Conservation (phyloP, 164 flowering plant species). For the Amborella trichopoda region DNA sequence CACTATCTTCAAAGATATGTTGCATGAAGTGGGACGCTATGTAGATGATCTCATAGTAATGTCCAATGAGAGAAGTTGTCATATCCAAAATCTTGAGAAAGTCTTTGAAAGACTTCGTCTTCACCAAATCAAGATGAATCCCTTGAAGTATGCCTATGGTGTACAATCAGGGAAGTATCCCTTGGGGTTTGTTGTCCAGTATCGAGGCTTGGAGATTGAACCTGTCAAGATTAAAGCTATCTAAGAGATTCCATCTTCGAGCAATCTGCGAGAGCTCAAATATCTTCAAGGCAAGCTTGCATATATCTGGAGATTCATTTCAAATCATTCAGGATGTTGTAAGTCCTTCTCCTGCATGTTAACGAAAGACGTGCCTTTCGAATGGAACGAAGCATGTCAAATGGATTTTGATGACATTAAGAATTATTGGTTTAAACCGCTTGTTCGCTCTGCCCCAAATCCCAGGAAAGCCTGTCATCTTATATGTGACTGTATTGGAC, state of each 20-base stretch:
- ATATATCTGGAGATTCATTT: background rate
- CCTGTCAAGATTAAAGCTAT: too few relatives aligned
- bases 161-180: background rate
- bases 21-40: too few relatives aligned
- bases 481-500: background rate
- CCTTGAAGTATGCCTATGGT: too few relatives aligned
- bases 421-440: background rate
- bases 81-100: too few relatives aligned
- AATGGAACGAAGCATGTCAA: background rate
- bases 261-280: background rate
- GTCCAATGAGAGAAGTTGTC: too few relatives aligned
- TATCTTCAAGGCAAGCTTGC: too few relatives aligned
- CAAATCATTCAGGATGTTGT: background rate
- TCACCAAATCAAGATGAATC: background rate
- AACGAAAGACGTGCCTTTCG: too few relatives aligned
- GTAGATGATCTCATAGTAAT: too few relatives aligned
- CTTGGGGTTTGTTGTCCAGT: background rate
- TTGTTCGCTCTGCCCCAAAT: background rate
- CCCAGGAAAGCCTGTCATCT: background rate
- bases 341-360: too few relatives aligned
- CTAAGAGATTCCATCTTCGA: background rate
- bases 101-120: too few relatives aligned
- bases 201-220: too few relatives aligned
- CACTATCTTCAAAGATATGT: too few relatives aligned
- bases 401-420: background rate